phyloP scores from a whole-genome alignment of 306 rosid species.

The Oxytropis ochrocephala region DNA sequence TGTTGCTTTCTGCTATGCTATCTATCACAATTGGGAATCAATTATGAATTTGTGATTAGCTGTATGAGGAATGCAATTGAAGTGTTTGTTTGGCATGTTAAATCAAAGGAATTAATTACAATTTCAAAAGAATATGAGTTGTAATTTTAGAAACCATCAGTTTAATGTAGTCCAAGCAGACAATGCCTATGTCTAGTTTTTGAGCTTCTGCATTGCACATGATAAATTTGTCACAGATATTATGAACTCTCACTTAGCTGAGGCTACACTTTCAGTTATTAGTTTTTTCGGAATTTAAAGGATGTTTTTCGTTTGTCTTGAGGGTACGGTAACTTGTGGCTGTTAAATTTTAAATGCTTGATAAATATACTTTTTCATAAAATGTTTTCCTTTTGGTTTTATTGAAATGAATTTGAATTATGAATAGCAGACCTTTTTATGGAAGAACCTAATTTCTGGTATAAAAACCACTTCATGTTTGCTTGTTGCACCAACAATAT shows the following conservation, averaged over 20 bases:
- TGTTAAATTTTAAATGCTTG: background rate
- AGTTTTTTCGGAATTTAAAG: background rate
- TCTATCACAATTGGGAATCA: background rate
- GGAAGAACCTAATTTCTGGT: background rate
- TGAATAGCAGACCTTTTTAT: background rate
- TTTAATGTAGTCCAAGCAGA: background rate
- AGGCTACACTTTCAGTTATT: background rate
- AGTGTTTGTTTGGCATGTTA: background rate
- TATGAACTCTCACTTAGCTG: background rate
- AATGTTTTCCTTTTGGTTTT: background rate
- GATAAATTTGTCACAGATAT: background rate
- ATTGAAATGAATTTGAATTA: background rate
- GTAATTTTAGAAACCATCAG: background rate
- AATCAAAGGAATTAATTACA: conserved; percentile 1
- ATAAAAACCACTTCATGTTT: background rate
- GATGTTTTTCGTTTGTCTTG: background rate
- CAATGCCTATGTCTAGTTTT: background rate
- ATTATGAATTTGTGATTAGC: background rate
- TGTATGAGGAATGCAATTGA: conserved; percentile 1
- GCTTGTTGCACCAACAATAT: background rate
- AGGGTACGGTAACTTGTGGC: background rate
- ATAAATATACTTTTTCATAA: background rate
- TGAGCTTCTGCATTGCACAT: background rate
- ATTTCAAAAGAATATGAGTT: background rate
- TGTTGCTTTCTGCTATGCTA: background rate